phyloP scores from a whole-genome alignment of 73 alveolate genomes.

The Symbiodinium pilosum region DNA sequence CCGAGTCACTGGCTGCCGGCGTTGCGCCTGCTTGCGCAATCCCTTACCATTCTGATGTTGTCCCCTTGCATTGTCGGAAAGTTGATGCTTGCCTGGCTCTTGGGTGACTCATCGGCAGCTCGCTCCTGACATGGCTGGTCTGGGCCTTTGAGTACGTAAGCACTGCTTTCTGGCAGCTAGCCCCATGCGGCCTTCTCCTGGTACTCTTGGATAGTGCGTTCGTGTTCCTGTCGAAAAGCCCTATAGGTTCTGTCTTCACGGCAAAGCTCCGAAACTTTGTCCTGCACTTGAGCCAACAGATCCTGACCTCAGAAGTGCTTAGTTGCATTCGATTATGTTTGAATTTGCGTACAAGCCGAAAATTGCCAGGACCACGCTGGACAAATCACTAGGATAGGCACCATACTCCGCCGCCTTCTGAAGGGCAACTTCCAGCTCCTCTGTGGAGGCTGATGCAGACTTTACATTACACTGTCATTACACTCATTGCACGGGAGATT shows the following conservation, averaged over 20 bases:
- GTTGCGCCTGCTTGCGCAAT: neutral
- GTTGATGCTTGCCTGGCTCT: neutral
- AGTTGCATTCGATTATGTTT: too few species aligned
- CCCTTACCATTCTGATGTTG: neutral
- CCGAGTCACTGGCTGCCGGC: too few species aligned
- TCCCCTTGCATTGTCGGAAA: too few species aligned
- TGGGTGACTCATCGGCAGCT: neutral
- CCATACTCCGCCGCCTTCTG: slow-evolving; percentile 71
- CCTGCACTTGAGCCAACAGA: slow-evolving; percentile 56
- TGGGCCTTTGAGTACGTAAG: too few species aligned
- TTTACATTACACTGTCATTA: neutral
- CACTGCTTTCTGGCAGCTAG: too few species aligned
- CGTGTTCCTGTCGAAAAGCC: slow-evolving; percentile 30
- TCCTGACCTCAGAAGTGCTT: slow-evolving; percentile 29
- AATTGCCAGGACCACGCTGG: neutral
- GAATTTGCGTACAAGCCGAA: too few species aligned
- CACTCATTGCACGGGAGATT: too few species aligned
- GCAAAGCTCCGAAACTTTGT: neutral
- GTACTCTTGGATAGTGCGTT: slow-evolving; percentile 41
- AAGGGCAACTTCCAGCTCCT: slow-evolving; percentile 57
- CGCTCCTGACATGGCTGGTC: neutral
- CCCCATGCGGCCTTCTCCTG: slow-evolving; percentile 10
- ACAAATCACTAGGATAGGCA: neutral
- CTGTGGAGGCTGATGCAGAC: neutral
- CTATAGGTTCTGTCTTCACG: neutral